Evolutionary conservation across 2,329 filamentous ascomycete genomes (phyloP).

Genomic region (Bipolaris bicolor): DNA sequence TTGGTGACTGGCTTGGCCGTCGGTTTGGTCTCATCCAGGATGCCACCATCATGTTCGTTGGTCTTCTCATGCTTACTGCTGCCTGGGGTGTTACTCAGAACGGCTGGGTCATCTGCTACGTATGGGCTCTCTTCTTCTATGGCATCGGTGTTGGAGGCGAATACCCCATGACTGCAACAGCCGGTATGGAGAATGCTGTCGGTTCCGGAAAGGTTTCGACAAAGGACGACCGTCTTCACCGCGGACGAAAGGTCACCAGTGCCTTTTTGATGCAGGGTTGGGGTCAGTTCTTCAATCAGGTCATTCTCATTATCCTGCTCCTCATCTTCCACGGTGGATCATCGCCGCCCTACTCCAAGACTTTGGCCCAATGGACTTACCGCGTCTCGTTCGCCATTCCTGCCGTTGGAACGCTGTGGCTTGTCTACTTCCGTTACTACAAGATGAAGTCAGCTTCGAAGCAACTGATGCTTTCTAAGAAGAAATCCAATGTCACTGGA

Average conservation of each 20-base stretch:
- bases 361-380: constrained; percentile 88
- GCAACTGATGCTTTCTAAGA: constrained; percentile 82
- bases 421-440: constrained; percentile 93
- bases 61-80: constrained; percentile 88
- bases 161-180: constrained; percentile 96
- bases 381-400: constrained; percentile 91
- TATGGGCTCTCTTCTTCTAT: constrained; percentile 93
- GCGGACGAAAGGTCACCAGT: constrained; percentile 92
- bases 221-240: constrained; percentile 89
- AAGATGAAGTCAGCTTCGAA: constrained; percentile 91
- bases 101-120: constrained; percentile 97
- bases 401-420: constrained; percentile 88
- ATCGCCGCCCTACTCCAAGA: constrained; percentile 74
- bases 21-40: constrained; percentile 97
- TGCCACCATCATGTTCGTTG: constrained; percentile 90
- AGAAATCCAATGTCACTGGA: constrained; percentile 83
- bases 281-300: constrained; percentile 96
- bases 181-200: constrained; percentile 89
- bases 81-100: constrained; percentile 87
- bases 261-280: constrained; percentile 99
- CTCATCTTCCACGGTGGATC: constrained; percentile 85
- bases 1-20: constrained; percentile 82
- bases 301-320: constrained; percentile 82
- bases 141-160: constrained; percentile 77
- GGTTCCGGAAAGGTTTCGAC: constrained; percentile 87